These are phyloP conservation scores for Fusarium illudens DNA, from an alignment of 2,329 filamentous ascomycete species.

Conservation along the genomic window DNA sequence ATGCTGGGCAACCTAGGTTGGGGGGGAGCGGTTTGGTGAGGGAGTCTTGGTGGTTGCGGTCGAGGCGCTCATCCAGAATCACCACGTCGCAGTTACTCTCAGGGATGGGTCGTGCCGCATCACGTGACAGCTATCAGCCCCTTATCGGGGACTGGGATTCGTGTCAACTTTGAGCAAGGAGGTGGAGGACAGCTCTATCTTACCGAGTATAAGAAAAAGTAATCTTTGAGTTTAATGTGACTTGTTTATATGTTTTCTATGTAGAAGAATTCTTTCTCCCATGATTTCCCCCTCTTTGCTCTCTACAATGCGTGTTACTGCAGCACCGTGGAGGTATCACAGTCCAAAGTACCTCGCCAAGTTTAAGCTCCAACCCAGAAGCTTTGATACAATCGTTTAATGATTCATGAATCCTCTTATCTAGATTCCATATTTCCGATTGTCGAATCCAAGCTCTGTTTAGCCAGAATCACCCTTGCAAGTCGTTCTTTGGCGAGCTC, in stretches of 20 bases:
- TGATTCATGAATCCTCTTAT: neutral
- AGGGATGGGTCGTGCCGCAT: slow-evolving; percentile 40
- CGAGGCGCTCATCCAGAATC: slow-evolving; percentile 45
- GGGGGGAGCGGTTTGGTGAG: slow-evolving; percentile 42
- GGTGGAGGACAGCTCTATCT: neutral
- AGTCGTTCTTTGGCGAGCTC: neutral
- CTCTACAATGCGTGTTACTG: neutral
- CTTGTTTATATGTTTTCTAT: neutral
- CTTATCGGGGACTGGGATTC: slow-evolving; percentile 40
- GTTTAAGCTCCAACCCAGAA: neutral
- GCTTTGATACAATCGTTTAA: neutral
- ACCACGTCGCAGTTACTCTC: slow-evolving; percentile 52
- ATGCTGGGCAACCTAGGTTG: slow-evolving; percentile 65
- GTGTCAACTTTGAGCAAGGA: slow-evolving; percentile 37
- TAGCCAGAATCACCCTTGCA: neutral
- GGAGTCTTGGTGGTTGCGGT: slow-evolving; percentile 47
- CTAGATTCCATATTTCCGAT: neutral
- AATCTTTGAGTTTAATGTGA: neutral
- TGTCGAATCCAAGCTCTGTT: neutral
- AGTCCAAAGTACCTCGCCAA: neutral
- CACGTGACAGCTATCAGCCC: slow-evolving; percentile 48
- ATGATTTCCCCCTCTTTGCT: neutral
- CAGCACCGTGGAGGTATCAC: neutral
- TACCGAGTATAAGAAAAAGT: neutral
- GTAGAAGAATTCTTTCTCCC: neutral